These are phyloP conservation scores for Blastocystis sp. DNA, from an alignment of 352 stramenopile species.

Conservation along the genomic window DNA sequence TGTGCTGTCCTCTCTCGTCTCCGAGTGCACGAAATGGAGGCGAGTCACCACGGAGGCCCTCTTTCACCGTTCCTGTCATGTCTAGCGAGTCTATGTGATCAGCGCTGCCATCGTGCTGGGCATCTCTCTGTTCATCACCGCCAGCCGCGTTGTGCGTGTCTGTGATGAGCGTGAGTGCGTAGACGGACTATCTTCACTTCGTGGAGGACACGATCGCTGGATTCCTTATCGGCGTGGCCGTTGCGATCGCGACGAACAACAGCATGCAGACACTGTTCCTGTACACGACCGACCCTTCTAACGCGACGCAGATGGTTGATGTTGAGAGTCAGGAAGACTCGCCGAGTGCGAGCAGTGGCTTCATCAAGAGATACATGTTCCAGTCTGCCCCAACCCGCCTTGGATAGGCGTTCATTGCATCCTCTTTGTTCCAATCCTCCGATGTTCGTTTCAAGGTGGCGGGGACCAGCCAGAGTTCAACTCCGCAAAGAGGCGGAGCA, in stretches of 20 bases:
- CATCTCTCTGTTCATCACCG: conserved; percentile 1
- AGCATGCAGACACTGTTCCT: neutral
- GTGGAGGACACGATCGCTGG: conserved; percentile 17
- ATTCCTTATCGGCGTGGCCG: conserved; percentile 19
- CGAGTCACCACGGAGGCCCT: neutral
- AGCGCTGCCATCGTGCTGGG: neutral
- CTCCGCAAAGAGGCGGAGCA: conserved; percentile 68
- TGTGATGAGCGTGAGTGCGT: neutral
- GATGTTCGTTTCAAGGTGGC: neutral
- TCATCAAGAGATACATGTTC: neutral
- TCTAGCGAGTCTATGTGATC: neutral
- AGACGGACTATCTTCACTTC: conserved; percentile 61
- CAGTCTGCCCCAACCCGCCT: neutral
- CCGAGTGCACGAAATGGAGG: neutral
- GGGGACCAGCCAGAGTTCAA: conserved; percentile 70
- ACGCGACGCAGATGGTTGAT: neutral
- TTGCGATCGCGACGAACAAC: conserved; percentile 32
- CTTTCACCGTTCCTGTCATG: neutral
- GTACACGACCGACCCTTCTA: neutral
- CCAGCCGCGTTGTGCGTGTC: conserved; percentile 8
- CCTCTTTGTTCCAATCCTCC: neutral
- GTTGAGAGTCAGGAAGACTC: neutral
- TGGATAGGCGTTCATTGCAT: neutral
- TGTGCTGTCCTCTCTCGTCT: neutral
- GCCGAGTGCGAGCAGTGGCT: neutral